Evolutionary conservation across 23 red algal genomes (phyloP).

Genomic region (Gracilariopsis chorda): DNA sequence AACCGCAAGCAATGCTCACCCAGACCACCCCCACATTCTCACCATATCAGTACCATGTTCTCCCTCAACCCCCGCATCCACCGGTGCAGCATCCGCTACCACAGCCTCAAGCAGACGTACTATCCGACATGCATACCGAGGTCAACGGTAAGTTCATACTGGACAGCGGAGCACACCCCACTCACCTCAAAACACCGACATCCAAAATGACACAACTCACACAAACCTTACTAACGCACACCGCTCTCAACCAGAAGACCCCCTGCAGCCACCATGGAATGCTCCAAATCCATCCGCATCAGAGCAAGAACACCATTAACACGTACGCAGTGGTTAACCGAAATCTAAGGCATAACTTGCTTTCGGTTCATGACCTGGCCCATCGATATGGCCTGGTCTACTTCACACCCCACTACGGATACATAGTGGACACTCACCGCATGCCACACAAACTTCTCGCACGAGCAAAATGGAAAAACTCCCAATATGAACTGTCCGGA

Average conservation of each 20-base stretch:
- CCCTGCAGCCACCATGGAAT: no score
- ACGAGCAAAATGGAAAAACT: no score
- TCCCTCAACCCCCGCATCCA: no score
- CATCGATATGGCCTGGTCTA: neutral
- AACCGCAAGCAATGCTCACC: neutral
- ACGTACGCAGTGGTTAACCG: neutral
- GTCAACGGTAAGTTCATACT: no score
- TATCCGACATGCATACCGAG: no score
- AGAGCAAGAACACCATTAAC: neutral
- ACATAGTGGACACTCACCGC: neutral
- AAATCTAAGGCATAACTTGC: neutral
- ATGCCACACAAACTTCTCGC: no score
- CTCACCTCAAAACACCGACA: neutral
- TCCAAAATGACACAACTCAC: neutral
- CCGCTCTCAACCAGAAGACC: neutral
- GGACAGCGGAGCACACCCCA: neutral
- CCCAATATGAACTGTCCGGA: no score
- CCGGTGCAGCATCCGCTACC: no score
- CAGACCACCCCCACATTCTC: no score
- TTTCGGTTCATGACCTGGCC: neutral
- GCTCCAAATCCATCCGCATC: no score
- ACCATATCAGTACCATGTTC: no score
- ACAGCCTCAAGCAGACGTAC: no score
- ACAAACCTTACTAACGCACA: neutral
- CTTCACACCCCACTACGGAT: neutral